Conservation (phyloP, 2,329 filamentous ascomycete genomes). For the Trichoderma sp. region DNA sequence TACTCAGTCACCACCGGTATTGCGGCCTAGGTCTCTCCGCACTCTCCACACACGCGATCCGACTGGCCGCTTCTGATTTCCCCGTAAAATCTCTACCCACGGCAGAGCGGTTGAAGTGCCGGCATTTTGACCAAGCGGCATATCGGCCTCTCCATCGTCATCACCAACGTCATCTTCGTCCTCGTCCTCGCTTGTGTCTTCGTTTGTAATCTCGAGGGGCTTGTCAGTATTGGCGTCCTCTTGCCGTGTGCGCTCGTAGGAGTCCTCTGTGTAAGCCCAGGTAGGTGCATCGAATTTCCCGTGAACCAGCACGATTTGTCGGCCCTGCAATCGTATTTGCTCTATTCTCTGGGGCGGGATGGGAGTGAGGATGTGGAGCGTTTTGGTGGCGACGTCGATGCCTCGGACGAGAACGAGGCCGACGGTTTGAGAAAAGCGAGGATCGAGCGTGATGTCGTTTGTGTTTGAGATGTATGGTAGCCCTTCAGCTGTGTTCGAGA, state of each 20-base stretch:
- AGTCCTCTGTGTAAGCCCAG: slow-evolving; percentile 69
- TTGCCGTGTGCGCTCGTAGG: slow-evolving; percentile 45
- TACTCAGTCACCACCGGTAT: slow-evolving; percentile 12
- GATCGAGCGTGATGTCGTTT: slow-evolving; percentile 58
- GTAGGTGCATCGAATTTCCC: slow-evolving; percentile 69
- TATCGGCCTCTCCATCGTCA: slow-evolving; percentile 13
- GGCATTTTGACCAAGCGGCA: slow-evolving; percentile 1
- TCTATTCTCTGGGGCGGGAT: slow-evolving; percentile 46
- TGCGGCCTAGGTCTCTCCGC: slow-evolving; percentile 58
- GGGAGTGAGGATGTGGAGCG: slow-evolving; percentile 68
- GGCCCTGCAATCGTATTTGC: slow-evolving; percentile 43
- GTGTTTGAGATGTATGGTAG: slow-evolving; percentile 65
- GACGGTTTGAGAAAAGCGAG: slow-evolving; percentile 58
- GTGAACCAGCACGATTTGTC: slow-evolving; percentile 62
- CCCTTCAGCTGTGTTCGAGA: slow-evolving; percentile 45
- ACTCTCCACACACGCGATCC: slow-evolving; percentile 66
- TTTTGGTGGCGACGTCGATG: slow-evolving; percentile 57
- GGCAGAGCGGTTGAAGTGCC: slow-evolving; percentile 38
- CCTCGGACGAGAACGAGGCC: slow-evolving; percentile 71
- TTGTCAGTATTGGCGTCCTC: slow-evolving; percentile 35
- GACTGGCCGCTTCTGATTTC: slow-evolving; percentile 56
- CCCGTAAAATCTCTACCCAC: slow-evolving; percentile 61
- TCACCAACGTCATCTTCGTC: slow-evolving; percentile 29
- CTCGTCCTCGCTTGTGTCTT: slow-evolving; percentile 40
- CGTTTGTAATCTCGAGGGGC: slow-evolving; percentile 37